phyloP scores from a whole-genome alignment of 2,329 filamentous ascomycete genomes.

The Claviceps capensis region DNA sequence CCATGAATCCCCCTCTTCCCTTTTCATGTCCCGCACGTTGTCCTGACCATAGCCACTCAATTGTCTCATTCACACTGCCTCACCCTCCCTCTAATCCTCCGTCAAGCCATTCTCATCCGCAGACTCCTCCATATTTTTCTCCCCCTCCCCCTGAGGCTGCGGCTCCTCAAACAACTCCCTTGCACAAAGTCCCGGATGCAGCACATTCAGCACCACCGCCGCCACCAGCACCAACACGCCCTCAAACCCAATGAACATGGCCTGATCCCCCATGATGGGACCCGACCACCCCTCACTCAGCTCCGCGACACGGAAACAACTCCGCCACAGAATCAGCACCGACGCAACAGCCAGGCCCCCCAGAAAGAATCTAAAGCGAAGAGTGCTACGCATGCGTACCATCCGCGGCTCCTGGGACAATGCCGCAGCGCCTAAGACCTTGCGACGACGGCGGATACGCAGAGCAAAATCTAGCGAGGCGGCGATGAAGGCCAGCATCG shows the following conservation, averaged over 20 bases:
- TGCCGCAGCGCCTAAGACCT: conserved; percentile 12
- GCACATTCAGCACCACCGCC: conserved; percentile 29
- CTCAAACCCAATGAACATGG: conserved; percentile 45
- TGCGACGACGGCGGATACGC: conserved; percentile 19
- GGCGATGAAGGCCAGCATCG: conserved; percentile 38
- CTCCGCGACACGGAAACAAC: conserved; percentile 53
- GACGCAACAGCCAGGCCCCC: conserved; percentile 41
- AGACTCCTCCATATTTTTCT: neutral
- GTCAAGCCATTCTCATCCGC: neutral
- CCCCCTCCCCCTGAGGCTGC: neutral
- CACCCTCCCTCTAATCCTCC: neutral
- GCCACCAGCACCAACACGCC: conserved; percentile 37
- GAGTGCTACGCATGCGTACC: conserved; percentile 24
- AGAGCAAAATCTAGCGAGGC: conserved; percentile 36
- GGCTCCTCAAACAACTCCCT: neutral
- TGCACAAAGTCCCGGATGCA: conserved; percentile 13
- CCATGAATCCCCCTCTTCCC: too few species aligned
- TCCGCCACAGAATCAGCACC: conserved; percentile 50
- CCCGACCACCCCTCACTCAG: conserved; percentile 50
- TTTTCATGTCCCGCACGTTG: too few species aligned
- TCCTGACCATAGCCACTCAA: too few species aligned
- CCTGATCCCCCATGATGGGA: conserved; percentile 39
- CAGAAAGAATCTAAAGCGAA: conserved; percentile 39
- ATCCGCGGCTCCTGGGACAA: conserved; percentile 25
- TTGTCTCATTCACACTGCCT: too few species aligned